These are phyloP conservation scores for Monoraphidium neglectum DNA, from an alignment of 139 green algal genomes.

Conservation along the genomic window DNA sequence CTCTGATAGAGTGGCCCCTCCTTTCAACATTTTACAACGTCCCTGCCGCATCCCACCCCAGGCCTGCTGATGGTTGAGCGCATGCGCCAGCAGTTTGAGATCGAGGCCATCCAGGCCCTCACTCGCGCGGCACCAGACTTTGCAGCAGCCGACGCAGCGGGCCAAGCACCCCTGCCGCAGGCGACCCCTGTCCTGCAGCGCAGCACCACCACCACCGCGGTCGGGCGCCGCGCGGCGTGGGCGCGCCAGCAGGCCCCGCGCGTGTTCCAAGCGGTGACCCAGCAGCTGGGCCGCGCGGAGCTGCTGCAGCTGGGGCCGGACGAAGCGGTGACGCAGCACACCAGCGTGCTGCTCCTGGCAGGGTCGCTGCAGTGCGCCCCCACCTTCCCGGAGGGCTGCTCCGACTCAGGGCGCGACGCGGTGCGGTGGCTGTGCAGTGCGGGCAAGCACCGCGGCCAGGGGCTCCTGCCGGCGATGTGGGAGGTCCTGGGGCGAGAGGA, in stretches of 20 bases:
- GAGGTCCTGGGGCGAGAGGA: conserved; percentile 20
- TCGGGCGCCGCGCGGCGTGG: conserved; percentile 11
- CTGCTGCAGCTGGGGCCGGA: conserved; percentile 39
- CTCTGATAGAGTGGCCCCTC: background rate
- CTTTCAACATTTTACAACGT: background rate
- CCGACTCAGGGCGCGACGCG: background rate
- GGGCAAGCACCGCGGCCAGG: conserved; percentile 18
- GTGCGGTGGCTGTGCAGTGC: conserved; percentile 17
- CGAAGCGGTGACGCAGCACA: conserved; percentile 5
- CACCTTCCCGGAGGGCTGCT: background rate
- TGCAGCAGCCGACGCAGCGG: background rate
- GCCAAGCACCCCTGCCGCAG: background rate
- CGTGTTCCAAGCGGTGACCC: conserved; percentile 30
- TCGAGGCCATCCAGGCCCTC: conserved; percentile 14
- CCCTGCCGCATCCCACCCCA: conserved; percentile 23
- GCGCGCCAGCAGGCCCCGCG: background rate
- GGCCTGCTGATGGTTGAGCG: conserved; percentile 65
- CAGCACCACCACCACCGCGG: no score
- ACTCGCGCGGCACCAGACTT: conserved; percentile 6
- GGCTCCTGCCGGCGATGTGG: conserved; percentile 30
- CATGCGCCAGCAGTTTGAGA: conserved; percentile 20
- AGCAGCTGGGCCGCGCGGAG: conserved; percentile 28
- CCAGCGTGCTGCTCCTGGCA: conserved; percentile 17
- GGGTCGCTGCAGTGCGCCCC: conserved; percentile 6
- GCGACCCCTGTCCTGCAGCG: background rate